Percentiles rank a stretch among this genome's conserved stretches.
phyloP scores from a whole-genome alignment of 1,284 basidiomycete genomes.

The Ceratobasidium sp. region DNA sequence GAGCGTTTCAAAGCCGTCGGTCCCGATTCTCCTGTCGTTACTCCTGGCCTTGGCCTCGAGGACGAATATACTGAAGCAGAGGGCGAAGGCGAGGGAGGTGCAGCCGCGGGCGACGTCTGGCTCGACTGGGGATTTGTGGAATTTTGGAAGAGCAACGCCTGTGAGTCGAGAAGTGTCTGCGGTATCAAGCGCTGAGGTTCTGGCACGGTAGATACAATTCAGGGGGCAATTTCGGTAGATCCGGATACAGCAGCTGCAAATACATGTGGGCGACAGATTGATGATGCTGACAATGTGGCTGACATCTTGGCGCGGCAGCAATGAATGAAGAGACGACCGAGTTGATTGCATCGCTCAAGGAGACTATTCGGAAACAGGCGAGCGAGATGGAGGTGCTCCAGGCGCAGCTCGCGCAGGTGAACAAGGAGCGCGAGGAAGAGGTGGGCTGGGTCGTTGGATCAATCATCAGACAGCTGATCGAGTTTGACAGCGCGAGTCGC shows the following conservation, averaged over 20 bases:
- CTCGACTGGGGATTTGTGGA: conserved; percentile 99
- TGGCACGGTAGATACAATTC: conserved; percentile 61
- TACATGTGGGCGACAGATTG: conserved; percentile 52
- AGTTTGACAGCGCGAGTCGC: conserved; percentile 47
- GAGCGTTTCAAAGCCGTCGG: conserved; percentile 89
- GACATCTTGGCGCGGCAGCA: conserved; percentile 57
- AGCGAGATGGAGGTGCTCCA: conserved; percentile 78
- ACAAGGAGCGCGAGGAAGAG: conserved; percentile 57
- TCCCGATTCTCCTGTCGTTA: conserved; percentile 69
- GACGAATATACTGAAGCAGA: conserved; percentile 54
- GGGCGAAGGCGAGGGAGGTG: conserved; percentile 55
- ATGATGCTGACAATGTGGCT: conserved; percentile 22
- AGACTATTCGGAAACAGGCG: conserved; percentile 82
- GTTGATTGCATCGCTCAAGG: conserved; percentile 82
- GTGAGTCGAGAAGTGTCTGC: conserved; percentile 63
- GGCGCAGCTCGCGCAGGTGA: conserved; percentile 63
- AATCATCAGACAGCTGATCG: neutral
- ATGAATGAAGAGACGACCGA: conserved; percentile 82
- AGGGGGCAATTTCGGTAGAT: conserved; percentile 64
- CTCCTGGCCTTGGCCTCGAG: conserved; percentile 51
- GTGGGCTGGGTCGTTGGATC: conserved; percentile 54
- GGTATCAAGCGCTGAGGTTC: conserved; percentile 7
- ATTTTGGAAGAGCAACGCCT: conserved; percentile 98
- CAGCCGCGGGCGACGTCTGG: conserved; percentile 90
- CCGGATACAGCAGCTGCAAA: conserved; percentile 60